These are phyloP conservation scores for Pythium dissimile DNA, from an alignment of 352 stramenopile species.

Conservation along the genomic window DNA sequence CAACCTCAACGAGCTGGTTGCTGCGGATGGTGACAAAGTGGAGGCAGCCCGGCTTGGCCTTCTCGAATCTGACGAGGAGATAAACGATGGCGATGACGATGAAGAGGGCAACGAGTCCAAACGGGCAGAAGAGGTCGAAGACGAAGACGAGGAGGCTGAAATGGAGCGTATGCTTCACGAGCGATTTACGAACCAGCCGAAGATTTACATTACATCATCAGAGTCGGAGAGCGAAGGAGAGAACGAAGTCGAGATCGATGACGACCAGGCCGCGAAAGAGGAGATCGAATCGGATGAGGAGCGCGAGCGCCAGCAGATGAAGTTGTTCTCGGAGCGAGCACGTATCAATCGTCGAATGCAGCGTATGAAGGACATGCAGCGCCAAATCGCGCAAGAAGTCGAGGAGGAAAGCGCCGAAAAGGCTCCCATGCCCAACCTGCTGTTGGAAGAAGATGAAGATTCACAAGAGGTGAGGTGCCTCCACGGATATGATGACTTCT, in stretches of 20 bases:
- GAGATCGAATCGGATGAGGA: slow-evolving; percentile 76
- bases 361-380: slow-evolving; percentile 80
- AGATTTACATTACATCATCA: slow-evolving; percentile 88
- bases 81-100: slow-evolving; percentile 49
- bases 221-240: slow-evolving; percentile 71
- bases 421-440: slow-evolving; percentile 41
- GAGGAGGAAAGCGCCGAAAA: slow-evolving; percentile 28
- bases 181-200: slow-evolving; percentile 67
- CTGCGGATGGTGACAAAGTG: slow-evolving; percentile 70
- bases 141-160: slow-evolving; percentile 75
- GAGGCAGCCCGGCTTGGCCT: slow-evolving; percentile 76
- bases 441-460: slow-evolving; percentile 79
- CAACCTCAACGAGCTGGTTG: slow-evolving; percentile 78
- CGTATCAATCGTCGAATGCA: slow-evolving; percentile 84
- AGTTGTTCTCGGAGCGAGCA: slow-evolving; percentile 76
- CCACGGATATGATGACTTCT: not conserved
- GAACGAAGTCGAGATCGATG: slow-evolving; percentile 45
- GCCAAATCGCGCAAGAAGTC: slow-evolving; percentile 46
- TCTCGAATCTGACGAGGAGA: slow-evolving; percentile 77
- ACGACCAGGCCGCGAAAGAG: slow-evolving; percentile 48
- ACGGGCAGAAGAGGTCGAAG: slow-evolving; percentile 27
- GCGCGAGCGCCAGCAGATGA: slow-evolving; percentile 81
- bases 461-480: slow-evolving; percentile 50
- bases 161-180: slow-evolving; percentile 80
- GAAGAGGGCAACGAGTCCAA: slow-evolving; percentile 40